phyloP scores from a whole-genome alignment of 139 green algal species.

The Coccomyxa sp. region DNA sequence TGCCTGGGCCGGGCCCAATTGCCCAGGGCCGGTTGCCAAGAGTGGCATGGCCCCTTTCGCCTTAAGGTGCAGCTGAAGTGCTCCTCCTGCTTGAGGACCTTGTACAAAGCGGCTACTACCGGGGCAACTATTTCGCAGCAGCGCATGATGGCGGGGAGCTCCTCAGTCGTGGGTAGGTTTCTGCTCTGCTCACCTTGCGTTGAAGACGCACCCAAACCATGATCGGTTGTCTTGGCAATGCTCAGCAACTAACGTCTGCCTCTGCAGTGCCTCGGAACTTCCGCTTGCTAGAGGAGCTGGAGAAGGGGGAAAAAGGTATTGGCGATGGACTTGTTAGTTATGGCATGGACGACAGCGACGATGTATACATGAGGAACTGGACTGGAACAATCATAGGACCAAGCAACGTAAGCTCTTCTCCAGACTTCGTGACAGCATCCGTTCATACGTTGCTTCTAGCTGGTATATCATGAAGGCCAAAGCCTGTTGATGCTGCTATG shows the following conservation, averaged over 20 bases:
- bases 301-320: constrained; percentile 92
- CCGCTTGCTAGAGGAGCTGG: constrained; percentile 91
- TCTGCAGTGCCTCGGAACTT: constrained; percentile 90
- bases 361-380: constrained; percentile 92
- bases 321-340: constrained; percentile 96
- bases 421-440: neutral
- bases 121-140: no score
- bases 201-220: neutral
- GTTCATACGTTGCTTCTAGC: neutral
- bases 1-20: no score
- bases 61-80: no score
- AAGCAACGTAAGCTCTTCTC: constrained; percentile 48
- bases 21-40: no score
- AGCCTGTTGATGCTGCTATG: no score
- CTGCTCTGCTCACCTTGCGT: neutral
- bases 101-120: no score
- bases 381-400: constrained; percentile 97
- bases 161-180: neutral
- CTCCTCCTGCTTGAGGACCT: no score
- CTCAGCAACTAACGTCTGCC: neutral
- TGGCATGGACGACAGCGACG: constrained; percentile 87
- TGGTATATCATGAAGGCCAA: neutral
- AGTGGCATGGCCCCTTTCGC: no score
- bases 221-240: neutral
- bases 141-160: neutral